Evolutionary conservation across 768 basidiomycete genomes (phyloP).

Genomic region (Auricularia auricula-judae): DNA sequence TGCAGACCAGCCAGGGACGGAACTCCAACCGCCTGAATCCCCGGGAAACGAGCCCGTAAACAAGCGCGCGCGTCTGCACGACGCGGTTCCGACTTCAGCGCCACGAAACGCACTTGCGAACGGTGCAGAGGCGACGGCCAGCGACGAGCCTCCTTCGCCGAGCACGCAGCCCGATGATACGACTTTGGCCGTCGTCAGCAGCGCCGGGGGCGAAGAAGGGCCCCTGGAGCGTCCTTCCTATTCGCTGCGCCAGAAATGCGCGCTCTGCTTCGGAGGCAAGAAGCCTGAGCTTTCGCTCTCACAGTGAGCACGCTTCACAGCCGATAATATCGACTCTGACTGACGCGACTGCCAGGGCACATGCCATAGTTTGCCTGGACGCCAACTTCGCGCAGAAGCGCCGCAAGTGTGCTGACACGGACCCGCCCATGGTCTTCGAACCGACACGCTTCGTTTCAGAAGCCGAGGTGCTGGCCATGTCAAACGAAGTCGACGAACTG

Average conservation of each 20-base stretch:
- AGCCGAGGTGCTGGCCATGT: conserved; percentile 12
- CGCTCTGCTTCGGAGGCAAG: not conserved
- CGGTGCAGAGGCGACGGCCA: not conserved
- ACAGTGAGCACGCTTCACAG: not conserved
- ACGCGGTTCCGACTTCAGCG: too few relatives aligned
- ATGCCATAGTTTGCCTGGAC: conserved; percentile 22
- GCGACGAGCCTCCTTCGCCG: not conserved
- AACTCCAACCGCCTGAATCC: too few relatives aligned
- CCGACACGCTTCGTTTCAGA: conserved; percentile 13
- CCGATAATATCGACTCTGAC: not conserved
- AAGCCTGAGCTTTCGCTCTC: not conserved
- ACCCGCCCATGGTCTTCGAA: conserved; percentile 13
- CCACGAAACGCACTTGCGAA: too few relatives aligned
- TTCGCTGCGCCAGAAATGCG: not conserved
- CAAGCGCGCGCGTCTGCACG: too few relatives aligned
- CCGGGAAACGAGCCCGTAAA: too few relatives aligned
- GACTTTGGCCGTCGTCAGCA: too few relatives aligned
- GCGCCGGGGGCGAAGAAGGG: too few relatives aligned
- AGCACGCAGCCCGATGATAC: not conserved
- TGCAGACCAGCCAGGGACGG: too few relatives aligned
- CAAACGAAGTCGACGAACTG: conserved; percentile 11
- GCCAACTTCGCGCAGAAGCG: conserved; percentile 25
- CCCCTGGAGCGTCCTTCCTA: not conserved
- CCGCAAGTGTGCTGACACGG: conserved; percentile 7
- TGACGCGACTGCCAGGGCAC: conserved; percentile 1